Percentiles rank a stretch among this genome's conserved stretches.
Evolutionary conservation across 78 protist species (phyloP).

Genomic region (Bodo saltans): DNA sequence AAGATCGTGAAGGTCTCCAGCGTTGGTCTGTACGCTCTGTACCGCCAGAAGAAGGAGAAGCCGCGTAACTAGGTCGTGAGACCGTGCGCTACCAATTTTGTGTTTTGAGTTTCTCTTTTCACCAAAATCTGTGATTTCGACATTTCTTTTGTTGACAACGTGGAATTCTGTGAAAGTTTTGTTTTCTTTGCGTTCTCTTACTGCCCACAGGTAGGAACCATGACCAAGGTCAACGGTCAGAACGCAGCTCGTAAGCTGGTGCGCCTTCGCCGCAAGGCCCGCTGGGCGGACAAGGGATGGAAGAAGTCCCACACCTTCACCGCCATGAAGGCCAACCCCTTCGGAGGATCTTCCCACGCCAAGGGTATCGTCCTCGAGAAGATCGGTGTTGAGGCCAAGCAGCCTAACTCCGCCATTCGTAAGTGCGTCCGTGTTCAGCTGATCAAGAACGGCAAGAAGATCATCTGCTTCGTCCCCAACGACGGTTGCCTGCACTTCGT

Average conservation of each 20-base stretch:
- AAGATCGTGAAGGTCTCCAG: slow-evolving; percentile 72
- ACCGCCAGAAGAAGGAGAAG: slow-evolving; percentile 77
- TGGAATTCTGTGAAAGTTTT: not conserved
- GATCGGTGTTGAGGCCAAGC: slow-evolving; percentile 99
- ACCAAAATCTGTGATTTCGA: not conserved
- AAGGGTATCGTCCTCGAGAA: slow-evolving; percentile 98
- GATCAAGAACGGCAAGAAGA: slow-evolving; percentile 99
- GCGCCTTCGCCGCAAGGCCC: slow-evolving; percentile 25
- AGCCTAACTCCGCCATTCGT: slow-evolving; percentile 99
- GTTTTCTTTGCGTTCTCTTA: not conserved
- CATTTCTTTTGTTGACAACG: no score
- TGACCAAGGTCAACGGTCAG: slow-evolving; percentile 59
- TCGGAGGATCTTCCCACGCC: slow-evolving; percentile 98
- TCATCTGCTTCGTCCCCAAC: slow-evolving; percentile 98
- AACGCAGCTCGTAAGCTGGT: slow-evolving; percentile 73
- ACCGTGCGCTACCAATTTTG: not conserved
- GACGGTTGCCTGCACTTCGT: slow-evolving; percentile 99
- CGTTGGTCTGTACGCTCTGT: slow-evolving; percentile 66
- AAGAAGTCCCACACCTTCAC: slow-evolving; percentile 88
- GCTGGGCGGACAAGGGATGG: slow-evolving; percentile 95
- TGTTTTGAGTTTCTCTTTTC: not conserved
- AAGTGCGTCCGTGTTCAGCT: slow-evolving; percentile 99
- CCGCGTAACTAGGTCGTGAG: slow-evolving; percentile 48
- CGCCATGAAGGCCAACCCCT: slow-evolving; percentile 88
- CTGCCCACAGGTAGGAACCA: not conserved